phyloP scores from a whole-genome alignment of 768 basidiomycete species.

The Harrya chromipes region DNA sequence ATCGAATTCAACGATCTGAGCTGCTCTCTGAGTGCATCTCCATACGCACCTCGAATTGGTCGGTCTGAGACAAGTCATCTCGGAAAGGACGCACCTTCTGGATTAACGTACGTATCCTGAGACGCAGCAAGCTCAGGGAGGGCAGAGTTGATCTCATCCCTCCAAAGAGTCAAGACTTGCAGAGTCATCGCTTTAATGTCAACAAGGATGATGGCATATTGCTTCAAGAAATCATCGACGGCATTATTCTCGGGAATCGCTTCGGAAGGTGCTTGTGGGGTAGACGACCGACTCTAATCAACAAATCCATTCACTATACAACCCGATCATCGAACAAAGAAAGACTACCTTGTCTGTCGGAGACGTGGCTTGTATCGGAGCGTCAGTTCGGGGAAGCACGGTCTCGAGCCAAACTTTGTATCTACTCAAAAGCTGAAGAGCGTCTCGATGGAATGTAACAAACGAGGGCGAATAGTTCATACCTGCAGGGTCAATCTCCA shows the following conservation, averaged over 20 bases:
- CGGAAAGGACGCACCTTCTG: conserved; percentile 48
- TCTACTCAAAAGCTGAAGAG: conserved; percentile 68
- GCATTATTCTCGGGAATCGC: conserved; percentile 50
- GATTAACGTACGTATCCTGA: conserved; percentile 31
- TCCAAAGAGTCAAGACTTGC: conserved; percentile 60
- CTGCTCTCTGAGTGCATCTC: conserved; percentile 56
- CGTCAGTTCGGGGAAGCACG: conserved; percentile 44
- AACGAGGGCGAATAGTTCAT: conserved; percentile 3
- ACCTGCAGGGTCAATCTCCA: conserved; percentile 94
- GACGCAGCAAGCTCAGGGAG: conserved; percentile 44
- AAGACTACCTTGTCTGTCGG: conserved; percentile 37
- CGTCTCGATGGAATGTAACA: conserved; percentile 2
- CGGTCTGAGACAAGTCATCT: background rate
- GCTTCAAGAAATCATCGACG: conserved; percentile 65
- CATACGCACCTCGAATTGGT: background rate
- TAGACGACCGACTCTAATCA: conserved; percentile 45
- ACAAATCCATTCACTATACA: conserved; percentile 11
- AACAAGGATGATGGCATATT: conserved; percentile 61
- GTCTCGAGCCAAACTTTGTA: conserved; percentile 77
- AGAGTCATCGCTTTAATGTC: conserved; percentile 62
- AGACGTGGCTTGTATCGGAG: conserved; percentile 32
- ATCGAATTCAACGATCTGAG: conserved; percentile 48
- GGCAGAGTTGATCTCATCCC: conserved; percentile 59
- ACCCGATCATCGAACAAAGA: background rate
- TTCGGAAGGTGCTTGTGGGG: conserved; percentile 50